Conservation (phyloP, 2,329 filamentous ascomycete species). For the Xylariomycetidae sp. region DNA sequence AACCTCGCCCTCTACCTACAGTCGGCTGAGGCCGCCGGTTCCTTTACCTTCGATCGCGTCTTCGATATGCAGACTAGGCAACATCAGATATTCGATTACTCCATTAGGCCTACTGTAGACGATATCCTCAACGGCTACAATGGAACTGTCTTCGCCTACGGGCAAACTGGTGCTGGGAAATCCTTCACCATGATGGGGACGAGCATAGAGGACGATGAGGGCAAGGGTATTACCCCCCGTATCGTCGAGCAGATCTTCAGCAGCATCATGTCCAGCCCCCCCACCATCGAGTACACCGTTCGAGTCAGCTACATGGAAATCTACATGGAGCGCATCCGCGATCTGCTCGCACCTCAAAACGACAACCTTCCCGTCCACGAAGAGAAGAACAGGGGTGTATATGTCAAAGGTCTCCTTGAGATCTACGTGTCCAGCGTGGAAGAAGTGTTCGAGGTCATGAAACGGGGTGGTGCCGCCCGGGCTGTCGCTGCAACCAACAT, state of each 20-base stretch:
- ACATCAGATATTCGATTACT: slow-evolving; percentile 95
- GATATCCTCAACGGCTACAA: slow-evolving; percentile 99
- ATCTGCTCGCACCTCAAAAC: slow-evolving; percentile 86
- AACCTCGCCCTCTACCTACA: slow-evolving; percentile 33
- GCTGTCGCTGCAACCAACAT: slow-evolving; percentile 97
- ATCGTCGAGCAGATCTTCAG: slow-evolving; percentile 98
- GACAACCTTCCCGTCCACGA: slow-evolving; percentile 98
- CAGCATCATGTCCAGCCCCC: slow-evolving; percentile 86
- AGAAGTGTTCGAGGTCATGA: slow-evolving; percentile 96
- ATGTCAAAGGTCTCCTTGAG: slow-evolving; percentile 91
- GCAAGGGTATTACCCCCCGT: slow-evolving; percentile 90
- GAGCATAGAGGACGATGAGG: slow-evolving; percentile 84
- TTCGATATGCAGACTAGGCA: slow-evolving; percentile 93
- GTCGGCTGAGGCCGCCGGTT: slow-evolving; percentile 76
- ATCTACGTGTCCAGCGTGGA: slow-evolving; percentile 94
- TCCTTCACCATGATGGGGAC: slow-evolving; percentile 99
- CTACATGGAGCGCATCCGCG: slow-evolving; percentile 97
- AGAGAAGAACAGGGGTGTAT: slow-evolving; percentile 92
- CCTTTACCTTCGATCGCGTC: slow-evolving; percentile 96
- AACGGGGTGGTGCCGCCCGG: slow-evolving; percentile 81
- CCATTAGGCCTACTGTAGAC: slow-evolving; percentile 91
- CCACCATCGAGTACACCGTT: slow-evolving; percentile 97
- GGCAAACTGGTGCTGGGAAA: slow-evolving; percentile 96
- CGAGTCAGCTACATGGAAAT: slow-evolving; percentile 99
- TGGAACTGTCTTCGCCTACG: slow-evolving; percentile 97